phyloP scores from a whole-genome alignment of 257 asterid species.

The Osmanthus fragrans region DNA sequence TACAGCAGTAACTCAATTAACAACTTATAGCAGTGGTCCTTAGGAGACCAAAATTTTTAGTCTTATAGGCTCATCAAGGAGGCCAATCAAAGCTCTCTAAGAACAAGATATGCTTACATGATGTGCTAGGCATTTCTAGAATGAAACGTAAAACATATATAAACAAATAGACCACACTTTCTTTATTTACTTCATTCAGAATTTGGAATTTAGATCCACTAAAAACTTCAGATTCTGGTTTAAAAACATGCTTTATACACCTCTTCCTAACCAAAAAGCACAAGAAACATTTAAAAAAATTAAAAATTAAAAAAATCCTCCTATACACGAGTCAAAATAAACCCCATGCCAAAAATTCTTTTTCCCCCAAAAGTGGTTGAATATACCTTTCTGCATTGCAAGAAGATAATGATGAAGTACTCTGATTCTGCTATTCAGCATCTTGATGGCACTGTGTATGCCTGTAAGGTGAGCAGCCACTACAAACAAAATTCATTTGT shows the following conservation, averaged over 20 bases:
- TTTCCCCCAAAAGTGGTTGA: not conserved
- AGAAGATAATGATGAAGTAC: slow-evolving; percentile 85
- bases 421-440: slow-evolving; percentile 88
- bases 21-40: slow-evolving; percentile 15
- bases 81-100: not conserved
- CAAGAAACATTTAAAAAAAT: not conserved
- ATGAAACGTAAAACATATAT: not conserved
- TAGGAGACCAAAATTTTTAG: not conserved
- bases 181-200: not conserved
- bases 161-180: not conserved
- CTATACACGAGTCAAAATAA: not conserved
- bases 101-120: not conserved
- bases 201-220: not conserved
- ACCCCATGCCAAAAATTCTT: not conserved
- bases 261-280: not conserved
- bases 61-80: slow-evolving; percentile 14
- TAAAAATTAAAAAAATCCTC: not conserved
- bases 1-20: slow-evolving; percentile 28
- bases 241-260: not conserved
- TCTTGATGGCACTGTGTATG: slow-evolving; percentile 94
- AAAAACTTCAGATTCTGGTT: not conserved
- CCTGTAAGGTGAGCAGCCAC: slow-evolving; percentile 99
- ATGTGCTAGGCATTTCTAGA: slow-evolving; percentile 1
- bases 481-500: slow-evolving; percentile 24
- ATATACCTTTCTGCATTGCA: slow-evolving; percentile 86